phyloP scores from a whole-genome alignment of 352 stramenopile genomes.

The Phytophthora chlamydospora region DNA sequence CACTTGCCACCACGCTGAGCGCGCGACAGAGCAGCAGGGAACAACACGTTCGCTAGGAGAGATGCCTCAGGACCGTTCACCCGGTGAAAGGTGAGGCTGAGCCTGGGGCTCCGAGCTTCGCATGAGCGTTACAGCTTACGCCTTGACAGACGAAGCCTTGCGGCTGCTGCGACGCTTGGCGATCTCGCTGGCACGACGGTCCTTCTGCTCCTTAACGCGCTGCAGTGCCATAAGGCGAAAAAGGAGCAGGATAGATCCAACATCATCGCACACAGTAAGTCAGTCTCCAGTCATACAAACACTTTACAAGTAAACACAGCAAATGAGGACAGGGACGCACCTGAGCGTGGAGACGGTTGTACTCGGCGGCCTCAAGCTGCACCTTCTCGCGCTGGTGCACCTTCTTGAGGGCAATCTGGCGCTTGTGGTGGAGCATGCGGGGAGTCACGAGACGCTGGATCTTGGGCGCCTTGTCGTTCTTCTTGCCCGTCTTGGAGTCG shows the following conservation, averaged over 20 bases:
- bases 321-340: conserved; percentile 46
- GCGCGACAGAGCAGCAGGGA: conserved; percentile 13
- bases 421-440: conserved; percentile 96
- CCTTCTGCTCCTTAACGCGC: conserved; percentile 98
- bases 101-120: conserved; percentile 17
- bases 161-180: conserved; percentile 98
- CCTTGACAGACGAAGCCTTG: conserved; percentile 93
- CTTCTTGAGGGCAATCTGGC: conserved; percentile 89
- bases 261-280: conserved; percentile 45
- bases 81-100: conserved; percentile 17
- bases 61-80: conserved; percentile 31
- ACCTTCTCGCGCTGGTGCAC: conserved; percentile 90
- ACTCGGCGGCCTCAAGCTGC: conserved; percentile 95
- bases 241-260: conserved; percentile 83
- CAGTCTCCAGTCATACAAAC: conserved; percentile 28
- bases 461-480: conserved; percentile 98
- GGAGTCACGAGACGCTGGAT: conserved; percentile 99
- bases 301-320: conserved; percentile 1
- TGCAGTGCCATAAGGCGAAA: conserved; percentile 95
- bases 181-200: conserved; percentile 97
- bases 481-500: conserved; percentile 99
- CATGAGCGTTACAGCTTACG: conserved; percentile 60
- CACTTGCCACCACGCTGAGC: conserved; percentile 8
- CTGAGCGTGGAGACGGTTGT: conserved; percentile 97
- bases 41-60: conserved; percentile 38